phyloP scores from a whole-genome alignment of 805 yeast genomes.

The Lachancea quebecensis region DNA sequence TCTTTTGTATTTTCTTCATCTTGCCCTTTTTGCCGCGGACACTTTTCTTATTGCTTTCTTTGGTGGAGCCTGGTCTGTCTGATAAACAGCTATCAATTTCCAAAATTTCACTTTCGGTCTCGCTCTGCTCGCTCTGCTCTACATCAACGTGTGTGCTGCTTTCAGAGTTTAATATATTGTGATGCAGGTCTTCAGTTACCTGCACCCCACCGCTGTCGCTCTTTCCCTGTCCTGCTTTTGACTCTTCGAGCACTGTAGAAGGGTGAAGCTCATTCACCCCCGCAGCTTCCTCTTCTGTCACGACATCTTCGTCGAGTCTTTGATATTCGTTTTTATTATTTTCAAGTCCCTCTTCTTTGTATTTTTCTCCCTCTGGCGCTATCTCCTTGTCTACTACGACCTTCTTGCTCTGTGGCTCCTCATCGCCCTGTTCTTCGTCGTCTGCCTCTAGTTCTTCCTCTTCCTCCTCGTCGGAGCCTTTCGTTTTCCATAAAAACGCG shows the following conservation, averaged over 20 bases:
- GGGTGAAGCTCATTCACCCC: too few relatives aligned
- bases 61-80: background rate
- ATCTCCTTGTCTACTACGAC: background rate
- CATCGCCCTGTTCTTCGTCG: conserved; percentile 1
- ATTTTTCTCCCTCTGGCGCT: conserved; percentile 1
- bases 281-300: too few relatives aligned
- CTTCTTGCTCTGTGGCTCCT: background rate
- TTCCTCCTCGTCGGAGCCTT: conserved; percentile 31
- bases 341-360: background rate
- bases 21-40: conserved; percentile 84
- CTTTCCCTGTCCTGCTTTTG: too few relatives aligned
- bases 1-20: conserved; percentile 70
- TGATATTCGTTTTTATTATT: too few relatives aligned
- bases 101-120: background rate
- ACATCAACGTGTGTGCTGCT: too few relatives aligned
- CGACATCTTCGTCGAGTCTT: too few relatives aligned
- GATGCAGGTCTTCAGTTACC: too few relatives aligned
- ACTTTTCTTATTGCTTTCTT: conserved; percentile 23
- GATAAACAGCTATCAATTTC: conserved; percentile 4
- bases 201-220: too few relatives aligned
- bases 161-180: too few relatives aligned
- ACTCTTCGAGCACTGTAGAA: too few relatives aligned
- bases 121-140: background rate
- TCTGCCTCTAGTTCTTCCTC: conserved; percentile 4
- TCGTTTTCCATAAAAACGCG: conserved; percentile 69